A percentile compares a stretch with the other conserved stretches of the same genome.
phyloP scores from a whole-genome alignment of 148 eudicot genomes.

The Spergularia bocconei region DNA sequence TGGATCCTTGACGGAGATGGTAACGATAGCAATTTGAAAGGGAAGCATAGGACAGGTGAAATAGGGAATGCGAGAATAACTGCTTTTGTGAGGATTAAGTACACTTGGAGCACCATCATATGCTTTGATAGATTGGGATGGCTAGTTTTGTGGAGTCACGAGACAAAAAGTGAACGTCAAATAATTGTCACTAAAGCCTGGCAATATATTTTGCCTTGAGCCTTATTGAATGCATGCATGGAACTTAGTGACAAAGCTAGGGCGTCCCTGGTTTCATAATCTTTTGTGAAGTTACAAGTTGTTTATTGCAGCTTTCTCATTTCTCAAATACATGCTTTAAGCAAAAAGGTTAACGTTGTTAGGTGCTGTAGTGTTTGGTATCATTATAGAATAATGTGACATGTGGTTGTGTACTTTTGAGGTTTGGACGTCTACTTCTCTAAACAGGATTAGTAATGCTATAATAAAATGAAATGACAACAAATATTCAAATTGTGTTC shows the following conservation, averaged over 20 bases:
- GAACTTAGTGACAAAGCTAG: background rate
- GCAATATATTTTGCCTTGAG: background rate
- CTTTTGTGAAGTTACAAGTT: background rate
- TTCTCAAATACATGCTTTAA: background rate
- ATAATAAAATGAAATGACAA: background rate
- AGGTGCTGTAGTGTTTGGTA: background rate
- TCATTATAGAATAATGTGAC: background rate
- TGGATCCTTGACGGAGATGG: constrained; percentile 4
- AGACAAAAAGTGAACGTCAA: too few relatives aligned
- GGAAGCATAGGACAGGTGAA: background rate
- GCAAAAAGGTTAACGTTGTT: background rate
- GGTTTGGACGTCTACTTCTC: background rate
- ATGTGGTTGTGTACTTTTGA: background rate
- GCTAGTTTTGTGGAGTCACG: background rate
- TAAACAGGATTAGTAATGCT: background rate
- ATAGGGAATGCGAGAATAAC: background rate
- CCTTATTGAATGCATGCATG: background rate
- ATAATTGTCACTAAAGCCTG: too few relatives aligned
- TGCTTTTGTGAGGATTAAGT: background rate
- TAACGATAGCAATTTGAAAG: background rate
- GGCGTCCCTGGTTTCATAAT: background rate
- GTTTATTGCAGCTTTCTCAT: background rate
- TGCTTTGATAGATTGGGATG: background rate
- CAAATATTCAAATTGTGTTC: background rate
- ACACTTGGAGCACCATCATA: background rate